Evolutionary conservation across 2,329 filamentous ascomycete species (phyloP).

Genomic region (Trichoderma aggressivum): DNA sequence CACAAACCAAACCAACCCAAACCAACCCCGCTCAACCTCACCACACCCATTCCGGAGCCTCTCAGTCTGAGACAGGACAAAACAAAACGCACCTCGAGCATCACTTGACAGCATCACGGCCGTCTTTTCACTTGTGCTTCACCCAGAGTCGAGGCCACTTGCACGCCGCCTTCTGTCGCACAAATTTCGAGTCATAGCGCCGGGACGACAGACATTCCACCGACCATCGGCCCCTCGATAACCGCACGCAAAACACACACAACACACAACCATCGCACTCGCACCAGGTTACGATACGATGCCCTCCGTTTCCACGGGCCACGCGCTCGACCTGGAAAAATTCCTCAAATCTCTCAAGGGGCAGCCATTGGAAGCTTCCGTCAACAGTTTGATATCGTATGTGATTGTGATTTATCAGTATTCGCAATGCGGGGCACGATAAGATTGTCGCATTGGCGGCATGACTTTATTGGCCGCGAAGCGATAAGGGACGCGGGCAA

Average conservation of each 20-base stretch:
- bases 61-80: background rate
- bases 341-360: conserved; percentile 77
- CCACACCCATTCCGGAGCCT: conserved; percentile 13
- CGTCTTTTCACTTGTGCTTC: background rate
- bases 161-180: background rate
- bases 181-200: conserved; percentile 14
- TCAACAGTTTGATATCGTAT: conserved; percentile 81
- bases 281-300: conserved; percentile 31
- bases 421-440: conserved; percentile 15
- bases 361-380: conserved; percentile 72
- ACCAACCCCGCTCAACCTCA: conserved; percentile 15
- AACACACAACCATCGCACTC: background rate
- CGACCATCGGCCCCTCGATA: conserved; percentile 9
- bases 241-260: background rate
- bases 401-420: conserved; percentile 30
- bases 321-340: conserved; percentile 69
- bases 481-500: background rate
- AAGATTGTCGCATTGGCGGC: conserved; percentile 6
- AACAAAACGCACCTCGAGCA: background rate
- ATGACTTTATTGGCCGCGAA: background rate
- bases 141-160: background rate
- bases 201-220: background rate
- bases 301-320: conserved; percentile 36
- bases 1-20: conserved; percentile 4
- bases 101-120: background rate